Base-by-base conservation (phyloP, 192 early-diverging fungal genomes). In the Rhizophagus sp. region DNA sequence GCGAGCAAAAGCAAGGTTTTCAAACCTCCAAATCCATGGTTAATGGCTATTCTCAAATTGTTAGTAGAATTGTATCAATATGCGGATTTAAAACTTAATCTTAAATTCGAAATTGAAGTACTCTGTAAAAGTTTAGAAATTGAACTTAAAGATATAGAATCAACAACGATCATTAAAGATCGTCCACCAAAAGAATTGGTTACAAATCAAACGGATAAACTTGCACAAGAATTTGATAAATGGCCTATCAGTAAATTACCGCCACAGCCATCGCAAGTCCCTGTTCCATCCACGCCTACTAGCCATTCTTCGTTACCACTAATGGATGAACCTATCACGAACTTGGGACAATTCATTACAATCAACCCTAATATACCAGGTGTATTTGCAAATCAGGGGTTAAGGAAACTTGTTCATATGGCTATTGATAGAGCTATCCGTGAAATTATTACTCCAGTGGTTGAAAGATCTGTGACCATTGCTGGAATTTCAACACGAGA, bases 51-150 rank as follows among this genome's bases (percentile, higher is more conserved):
- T 75, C 90, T 99, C 89, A 90, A 90, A 67, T 88, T 98, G 19
- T 84, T 99, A 57, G 93, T 94, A 4, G 98, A 99, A 84, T 87
- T 99, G 12, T 98, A 98, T 85, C 92, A 94, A 64, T 95, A 90
- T 82, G 97, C 96, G 0, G 95, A 97, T 78, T 85, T 99, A 44
- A 98, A 97, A 85, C 88, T 98, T 52, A 97, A 96, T 73, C 91
- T 98, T 50, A 98, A 97, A 73, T 99, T 99, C 86, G 97, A 98
- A 82, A 95, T 99, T 67, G 98, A 99, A 85, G 96, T 99, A 8
- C 87, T 99, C 49, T 98, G 96, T 88, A 98, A 98, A 84, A 92
- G 94, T 57, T 86, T 96, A 36, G 85, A 90, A 62, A 85, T 99
- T 39, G 95, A 96, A 61, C 87, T 98, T 33, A 97, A 95, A 87